Conservation (phyloP, 1,284 basidiomycete species). For the Ganoderma lucidum region DNA sequence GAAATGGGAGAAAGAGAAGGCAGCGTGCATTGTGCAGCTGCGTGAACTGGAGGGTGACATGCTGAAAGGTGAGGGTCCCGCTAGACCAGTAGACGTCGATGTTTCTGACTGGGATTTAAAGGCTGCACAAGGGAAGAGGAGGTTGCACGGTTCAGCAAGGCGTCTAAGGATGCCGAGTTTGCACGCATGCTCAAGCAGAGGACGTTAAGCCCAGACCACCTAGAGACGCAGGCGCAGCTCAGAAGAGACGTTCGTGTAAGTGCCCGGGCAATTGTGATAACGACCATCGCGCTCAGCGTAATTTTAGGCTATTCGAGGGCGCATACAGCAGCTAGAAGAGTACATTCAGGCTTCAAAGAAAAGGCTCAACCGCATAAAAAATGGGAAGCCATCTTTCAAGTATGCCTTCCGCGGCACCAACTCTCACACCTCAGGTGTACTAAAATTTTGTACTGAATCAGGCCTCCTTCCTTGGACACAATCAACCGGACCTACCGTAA, state of each 20-base stretch:
- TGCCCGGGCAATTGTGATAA: constrained; percentile 20
- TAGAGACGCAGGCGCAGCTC: constrained; percentile 83
- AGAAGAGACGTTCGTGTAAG: constrained; percentile 74
- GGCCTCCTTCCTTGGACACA: constrained; percentile 84
- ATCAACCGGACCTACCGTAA: constrained; percentile 87
- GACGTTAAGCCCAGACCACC: constrained; percentile 87
- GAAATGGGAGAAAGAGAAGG: constrained; percentile 53
- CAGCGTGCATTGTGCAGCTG: constrained; percentile 50
- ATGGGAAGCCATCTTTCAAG: constrained; percentile 71
- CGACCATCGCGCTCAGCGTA: background rate
- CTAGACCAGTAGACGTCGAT: background rate
- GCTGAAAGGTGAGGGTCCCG: constrained; percentile 62
- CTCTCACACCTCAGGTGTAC: background rate
- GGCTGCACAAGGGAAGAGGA: constrained; percentile 80
- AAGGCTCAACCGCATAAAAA: constrained; percentile 67
- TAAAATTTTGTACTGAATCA: constrained; percentile 40
- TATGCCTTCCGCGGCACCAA: constrained; percentile 40
- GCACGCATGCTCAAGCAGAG: constrained; percentile 81
- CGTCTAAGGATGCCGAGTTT: constrained; percentile 80
- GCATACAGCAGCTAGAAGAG: constrained; percentile 81
- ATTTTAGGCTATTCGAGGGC: constrained; percentile 67
- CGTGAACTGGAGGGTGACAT: constrained; percentile 68
- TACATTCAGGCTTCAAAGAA: constrained; percentile 76
- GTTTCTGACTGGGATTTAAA: constrained; percentile 38
- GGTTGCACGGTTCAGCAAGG: constrained; percentile 76